Conservation (phyloP, 2,329 filamentous ascomycete genomes). For the Scedosporium minutisporum region DNA sequence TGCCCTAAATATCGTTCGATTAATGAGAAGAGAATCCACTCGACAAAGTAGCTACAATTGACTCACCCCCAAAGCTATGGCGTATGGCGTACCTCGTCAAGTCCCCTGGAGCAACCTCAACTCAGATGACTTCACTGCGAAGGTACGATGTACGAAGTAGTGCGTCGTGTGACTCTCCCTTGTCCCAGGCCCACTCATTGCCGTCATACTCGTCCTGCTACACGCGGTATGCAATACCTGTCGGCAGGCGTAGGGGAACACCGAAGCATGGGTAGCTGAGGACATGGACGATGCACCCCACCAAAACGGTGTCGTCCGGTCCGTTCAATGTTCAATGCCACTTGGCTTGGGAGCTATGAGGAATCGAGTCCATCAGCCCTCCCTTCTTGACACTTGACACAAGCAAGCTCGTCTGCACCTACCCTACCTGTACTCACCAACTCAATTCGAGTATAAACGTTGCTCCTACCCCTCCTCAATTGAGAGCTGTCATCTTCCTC, state of each 20-base stretch:
- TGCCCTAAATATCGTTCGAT: not conserved
- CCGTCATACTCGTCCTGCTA: not conserved
- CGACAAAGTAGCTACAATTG: not conserved
- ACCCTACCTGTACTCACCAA: not conserved
- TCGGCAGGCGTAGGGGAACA: not conserved
- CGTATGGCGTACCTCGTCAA: not conserved
- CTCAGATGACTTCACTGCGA: not conserved
- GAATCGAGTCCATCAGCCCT: not conserved
- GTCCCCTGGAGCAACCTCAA: not conserved
- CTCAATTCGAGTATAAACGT: constrained; percentile 1
- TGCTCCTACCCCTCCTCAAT: not conserved
- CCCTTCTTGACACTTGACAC: not conserved
- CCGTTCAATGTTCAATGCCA: not conserved
- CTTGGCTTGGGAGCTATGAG: not conserved
- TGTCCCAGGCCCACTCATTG: not conserved
- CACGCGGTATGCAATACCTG: not conserved
- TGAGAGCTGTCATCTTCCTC: constrained; percentile 12
- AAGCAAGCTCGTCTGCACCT: not conserved
- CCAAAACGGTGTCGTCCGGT: not conserved
- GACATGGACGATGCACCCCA: not conserved
- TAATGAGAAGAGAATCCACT: not conserved
- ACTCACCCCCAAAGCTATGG: not conserved
- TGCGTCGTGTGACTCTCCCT: not conserved
- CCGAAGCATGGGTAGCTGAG: not conserved
- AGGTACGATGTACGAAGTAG: not conserved